A percentile compares a stretch with the other conserved stretches of the same genome.
Conservation (phyloP, 1,284 basidiomycete genomes). For the Puccinia horiana region DNA sequence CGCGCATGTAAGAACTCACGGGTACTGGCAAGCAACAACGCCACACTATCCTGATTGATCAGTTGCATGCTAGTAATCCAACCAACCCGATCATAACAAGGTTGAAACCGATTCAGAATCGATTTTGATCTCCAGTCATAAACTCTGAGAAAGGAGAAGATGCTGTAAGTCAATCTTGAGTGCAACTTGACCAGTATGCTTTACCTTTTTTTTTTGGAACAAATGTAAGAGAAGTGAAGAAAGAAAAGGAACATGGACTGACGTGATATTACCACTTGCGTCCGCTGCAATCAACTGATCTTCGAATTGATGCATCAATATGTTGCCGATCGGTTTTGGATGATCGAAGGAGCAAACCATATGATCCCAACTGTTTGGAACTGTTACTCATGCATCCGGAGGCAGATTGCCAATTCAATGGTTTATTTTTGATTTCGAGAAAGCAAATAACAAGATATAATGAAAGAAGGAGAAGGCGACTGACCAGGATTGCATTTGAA, state of each 20-base stretch:
- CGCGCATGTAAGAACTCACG: conserved; percentile 7
- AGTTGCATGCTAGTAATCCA: conserved; percentile 43
- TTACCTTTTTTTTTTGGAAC: not conserved
- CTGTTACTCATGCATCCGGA: not conserved
- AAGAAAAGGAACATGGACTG: not conserved
- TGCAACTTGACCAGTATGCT: not conserved
- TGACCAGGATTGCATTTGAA: conserved; percentile 36
- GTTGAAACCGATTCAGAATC: conserved; percentile 38
- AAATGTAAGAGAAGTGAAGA: not conserved
- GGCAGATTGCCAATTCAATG: not conserved
- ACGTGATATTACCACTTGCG: conserved; percentile 28
- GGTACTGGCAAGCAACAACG: conserved; percentile 34
- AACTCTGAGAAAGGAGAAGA: conserved; percentile 5
- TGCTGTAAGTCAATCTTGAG: not conserved
- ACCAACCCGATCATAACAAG: conserved; percentile 13
- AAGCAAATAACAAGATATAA: not conserved
- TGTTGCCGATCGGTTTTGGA: not conserved
- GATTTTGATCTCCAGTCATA: conserved; percentile 38
- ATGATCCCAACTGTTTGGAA: conserved; percentile 21
- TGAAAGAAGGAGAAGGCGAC: conserved; percentile 15
- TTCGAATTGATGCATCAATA: conserved; percentile 49
- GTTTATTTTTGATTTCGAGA: not conserved
- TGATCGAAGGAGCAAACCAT: conserved; percentile 22
- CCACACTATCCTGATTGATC: conserved; percentile 45
- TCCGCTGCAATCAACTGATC: conserved; percentile 40